Base-by-base conservation (phyloP, 169 alveolate species). In the Babesia sp. region DNA sequence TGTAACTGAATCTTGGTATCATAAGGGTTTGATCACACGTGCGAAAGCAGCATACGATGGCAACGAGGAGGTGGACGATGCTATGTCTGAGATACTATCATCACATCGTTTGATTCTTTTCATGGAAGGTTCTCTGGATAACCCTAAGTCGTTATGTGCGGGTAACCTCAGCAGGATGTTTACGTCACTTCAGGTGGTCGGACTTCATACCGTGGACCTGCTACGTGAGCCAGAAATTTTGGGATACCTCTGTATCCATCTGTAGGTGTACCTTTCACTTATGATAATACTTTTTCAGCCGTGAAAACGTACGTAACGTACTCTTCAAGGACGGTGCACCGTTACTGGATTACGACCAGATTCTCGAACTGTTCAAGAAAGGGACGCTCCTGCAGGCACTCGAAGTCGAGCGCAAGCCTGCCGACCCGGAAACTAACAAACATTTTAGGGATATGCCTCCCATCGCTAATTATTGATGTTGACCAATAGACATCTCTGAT, bases 341-440 rank as follows among this genome's bases (percentile, higher is more conserved):
- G 0, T 16, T 71, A 12, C 63, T 59, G 45, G 83, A 74, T 50
- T 71, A 80, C 70, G 88, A 80, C 58, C 78, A 71, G 48, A 63
- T 80, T 20, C 4, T 80, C 68, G 84, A 68, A 50, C 78, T 71
- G n/a, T 80, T 80, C 48, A 63, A 51, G 67, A 45, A 48, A 37
- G 88, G 84, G 26, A 80, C 69, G 56, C 71, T 80, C 36, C 88
- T 80, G 18, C 83, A 80, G 61, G 88, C 83, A 5, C 70, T 80
- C 36, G 79, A 42, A n/a, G 64, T 61, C 45, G 22, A 55, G 39
- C 33, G 50, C 33, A 7, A 29, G 34, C 54, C 51, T 9, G 24
- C 76, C 33, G 53, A 29, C 51, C 42, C 20, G 60, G 44, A 63
- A 7, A 29, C 42, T 26, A 53, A 60, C 46, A 70, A 78, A 67